Base-by-base conservation (phyloP, 768 basidiomycete genomes). In the Boletus bicolor region DNA sequence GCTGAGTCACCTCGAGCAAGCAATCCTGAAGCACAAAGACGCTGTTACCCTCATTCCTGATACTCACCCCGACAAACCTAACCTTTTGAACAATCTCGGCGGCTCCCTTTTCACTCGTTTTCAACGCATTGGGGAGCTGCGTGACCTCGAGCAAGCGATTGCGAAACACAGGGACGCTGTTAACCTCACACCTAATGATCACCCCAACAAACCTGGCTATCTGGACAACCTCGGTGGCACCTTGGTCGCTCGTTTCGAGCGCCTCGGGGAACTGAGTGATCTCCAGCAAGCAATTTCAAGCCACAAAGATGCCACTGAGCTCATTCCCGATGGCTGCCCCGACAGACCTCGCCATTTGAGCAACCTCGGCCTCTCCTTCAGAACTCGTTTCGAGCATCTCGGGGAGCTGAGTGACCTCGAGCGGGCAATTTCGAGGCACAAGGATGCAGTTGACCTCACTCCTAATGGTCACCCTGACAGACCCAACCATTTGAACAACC, bases 121-220 rank as follows among this genome's bases (percentile, higher is more conserved):
- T 19, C 21, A 38, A 7, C 26, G 24, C 26, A 50, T 51, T 12
- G 49, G 44, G 1, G 44, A 46, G n/a, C 37, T 41, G 1, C 24
- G 26, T 30, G 55, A 56, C 45, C 51, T 57, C 5, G 42, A 50
- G 19, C 30, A 39, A 39, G 47, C 52, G n/a, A 53, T 53, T 15
- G 48, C 49, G 4, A 30, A 7, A 7, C 28, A 32, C 8, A 37
- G 8, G 26, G 17, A 36, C n/a, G 55, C 47, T 19, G 36, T 54
- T 26, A 17, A 34, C 11, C 48, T 49, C n/a, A 10, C 41, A 17
- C 55, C 14, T 21, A 37, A 55, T 11, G 49, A 21, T 42, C 57
- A 55, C n/a, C 44, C 35, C 2, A 30, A 43, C 26, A 51, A 47
- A 9, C 7, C 21, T 15, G 7, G 8, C 28, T 45, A 37, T 24